A percentile compares a stretch with the other conserved stretches of the same genome.
phyloP scores from a whole-genome alignment of 2,329 filamentous ascomycete genomes.

The Colletotrichum echinochloae region DNA sequence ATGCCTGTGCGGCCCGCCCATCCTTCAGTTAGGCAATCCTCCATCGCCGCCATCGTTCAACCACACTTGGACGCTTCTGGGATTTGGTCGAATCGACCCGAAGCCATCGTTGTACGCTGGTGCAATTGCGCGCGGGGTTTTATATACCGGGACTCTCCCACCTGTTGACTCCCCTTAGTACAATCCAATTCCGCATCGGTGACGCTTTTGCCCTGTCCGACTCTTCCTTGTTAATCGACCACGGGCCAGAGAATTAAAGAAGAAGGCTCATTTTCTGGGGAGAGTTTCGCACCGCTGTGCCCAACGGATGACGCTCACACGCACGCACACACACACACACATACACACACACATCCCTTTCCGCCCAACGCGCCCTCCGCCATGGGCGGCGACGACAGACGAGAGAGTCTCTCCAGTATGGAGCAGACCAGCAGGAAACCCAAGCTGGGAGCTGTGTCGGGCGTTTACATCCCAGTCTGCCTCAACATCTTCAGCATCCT shows the following conservation, averaged over 20 bases:
- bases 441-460: constrained; percentile 82
- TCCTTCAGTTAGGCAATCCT: constrained; percentile 30
- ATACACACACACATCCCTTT: no score
- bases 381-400: constrained; percentile 38
- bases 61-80: constrained; percentile 29
- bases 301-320: not conserved
- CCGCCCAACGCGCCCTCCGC: not conserved
- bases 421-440: constrained; percentile 54
- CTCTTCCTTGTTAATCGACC: constrained; percentile 11
- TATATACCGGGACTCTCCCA: constrained; percentile 22
- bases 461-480: constrained; percentile 89
- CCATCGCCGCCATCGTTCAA: constrained; percentile 37
- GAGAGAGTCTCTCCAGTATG: constrained; percentile 44
- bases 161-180: constrained; percentile 1
- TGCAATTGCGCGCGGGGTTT: constrained; percentile 17
- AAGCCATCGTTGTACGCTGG: constrained; percentile 22
- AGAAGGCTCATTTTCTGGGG: constrained; percentile 7
- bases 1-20: constrained; percentile 40
- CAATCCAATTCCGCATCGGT: constrained; percentile 8
- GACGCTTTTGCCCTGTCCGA: constrained; percentile 1
- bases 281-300: constrained; percentile 1
- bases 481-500: constrained; percentile 90
- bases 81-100: constrained; percentile 1
- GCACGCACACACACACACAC: no score
- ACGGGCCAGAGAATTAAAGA: not conserved